Evolutionary conservation across 78 protist species (phyloP), one percentile per base, ranked within the genome.

Genomic region (Pigoraptor vietnamica): DNA sequence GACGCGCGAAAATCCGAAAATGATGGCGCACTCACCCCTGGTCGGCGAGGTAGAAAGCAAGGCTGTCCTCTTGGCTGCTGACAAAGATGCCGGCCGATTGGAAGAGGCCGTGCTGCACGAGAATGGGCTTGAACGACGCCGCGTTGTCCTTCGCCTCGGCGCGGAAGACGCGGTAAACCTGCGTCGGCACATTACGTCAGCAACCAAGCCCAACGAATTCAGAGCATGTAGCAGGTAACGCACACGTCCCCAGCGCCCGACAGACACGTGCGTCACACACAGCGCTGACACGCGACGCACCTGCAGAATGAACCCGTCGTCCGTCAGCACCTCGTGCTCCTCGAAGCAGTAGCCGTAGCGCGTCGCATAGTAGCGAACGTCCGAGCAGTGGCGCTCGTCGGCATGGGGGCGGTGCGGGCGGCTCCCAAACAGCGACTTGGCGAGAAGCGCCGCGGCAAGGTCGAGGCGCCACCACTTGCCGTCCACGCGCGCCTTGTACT

Each of bases 31-130:
- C 67, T 6, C 14, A 48, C 67, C 88, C 88, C 23, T 34, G 88
- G 25, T 83, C 88, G 88, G 88, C 88, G 34, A 83, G 88, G 88
- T 83, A 83, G 19, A 83, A 83, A 19, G 88, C 38, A 32, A 83
- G 2, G 34, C 34, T 24, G 88, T 83, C 88, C 34, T 14, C 84
- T 21, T 83, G 34, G 88, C 23, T 83, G 39, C 39, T 35, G 39
- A 83, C 88, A 34, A 83, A 83, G 38, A 83, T 83, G 1, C 88
- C 88, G n/a, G 88, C 9, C 35, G 88, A 83, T 24, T 83, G 88
- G 39, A 83, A 34, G 39, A 83, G 88, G 38, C 88, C 88, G 19
- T 83, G 88, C 88, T 35, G 35, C 39, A 83, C 9, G 88, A 83
- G 88, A 6, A 83, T 37, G 39, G 88, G 88, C 39, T 34, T 9